Evolutionary conservation across 225 moss, liverwort and hornwort species (phyloP), one percentile per base, ranked within the genome.

Genomic region (Physcomitrellopsis africana): DNA sequence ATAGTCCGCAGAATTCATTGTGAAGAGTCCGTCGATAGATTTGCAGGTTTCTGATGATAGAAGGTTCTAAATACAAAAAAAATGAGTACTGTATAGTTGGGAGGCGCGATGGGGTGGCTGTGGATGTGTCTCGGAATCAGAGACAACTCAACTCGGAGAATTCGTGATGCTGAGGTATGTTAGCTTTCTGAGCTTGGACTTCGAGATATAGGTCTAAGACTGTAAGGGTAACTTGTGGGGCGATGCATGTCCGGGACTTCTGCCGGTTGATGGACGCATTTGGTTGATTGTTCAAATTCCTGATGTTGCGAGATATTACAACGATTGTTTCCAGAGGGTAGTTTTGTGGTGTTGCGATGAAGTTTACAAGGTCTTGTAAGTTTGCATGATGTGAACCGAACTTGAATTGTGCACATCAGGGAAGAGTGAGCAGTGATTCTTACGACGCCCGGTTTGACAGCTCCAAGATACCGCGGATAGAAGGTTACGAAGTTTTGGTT

Each of bases 361-460:
- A 37, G 4, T 37, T 37, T 55, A 17, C 57, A 41, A 17, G 51
- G 51, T 51, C 3, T 43, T 0, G 45, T 51, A 37, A 37, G 32
- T 37, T 37, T 37, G 32, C 32, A 2, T 42, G 29, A 68, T 64
- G 32, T 37, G 1, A 74, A 80, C 70, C 72, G 73, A 18, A 20
- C 51, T 63, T 78, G 63, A 75, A 60, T 66, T 70, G 72, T 73
- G 48, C 62, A 41, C 8, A 10, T 16, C 43, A 86, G 86, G 80
- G 82, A 56, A 56, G 82, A 71, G 82, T 82, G 70, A 82, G 82
- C 74, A 83, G 70, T 41, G 86, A 83, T 13, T 65, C 86, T 55
- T 77, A 77, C 20, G 48, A 47, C 51, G 27, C 24, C 27, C 52
- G 68, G 51, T 37, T 37, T 37, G 32, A 2, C 32, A 7, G 32